Evolutionary conservation across 2,329 filamentous ascomycete species (phyloP).

Genomic region (Helotiales sp.): DNA sequence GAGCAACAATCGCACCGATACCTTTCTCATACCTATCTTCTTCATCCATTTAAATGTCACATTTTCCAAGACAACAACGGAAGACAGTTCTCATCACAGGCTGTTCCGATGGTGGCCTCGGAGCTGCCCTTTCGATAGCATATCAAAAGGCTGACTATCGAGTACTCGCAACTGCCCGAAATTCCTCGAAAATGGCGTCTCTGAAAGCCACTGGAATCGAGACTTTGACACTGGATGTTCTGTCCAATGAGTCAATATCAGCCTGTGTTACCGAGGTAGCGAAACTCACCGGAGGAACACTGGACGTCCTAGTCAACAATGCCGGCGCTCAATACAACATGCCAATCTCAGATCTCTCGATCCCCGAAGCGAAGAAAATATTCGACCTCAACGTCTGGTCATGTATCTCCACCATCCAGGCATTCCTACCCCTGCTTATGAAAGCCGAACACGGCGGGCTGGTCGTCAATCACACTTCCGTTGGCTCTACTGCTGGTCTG

Average conservation of each 20-base stretch:
- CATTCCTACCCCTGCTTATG: slow-evolving; percentile 42
- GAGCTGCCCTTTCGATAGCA: slow-evolving; percentile 47
- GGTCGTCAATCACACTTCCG: slow-evolving; percentile 52
- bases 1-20: background rate
- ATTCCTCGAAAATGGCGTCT: slow-evolving; percentile 42
- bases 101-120: slow-evolving; percentile 47
- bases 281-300: background rate
- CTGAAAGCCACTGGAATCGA: slow-evolving; percentile 45
- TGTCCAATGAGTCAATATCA: slow-evolving; percentile 44
- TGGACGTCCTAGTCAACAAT: slow-evolving; percentile 52
- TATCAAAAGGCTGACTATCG: slow-evolving; percentile 45
- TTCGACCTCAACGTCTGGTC: slow-evolving; percentile 44
- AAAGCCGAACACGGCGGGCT: slow-evolving; percentile 40
- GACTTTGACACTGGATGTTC: slow-evolving; percentile 45
- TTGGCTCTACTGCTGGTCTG: slow-evolving; percentile 28
- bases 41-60: background rate
- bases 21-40: background rate
- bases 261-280: slow-evolving; percentile 32
- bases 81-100: slow-evolving; percentile 47
- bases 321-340: slow-evolving; percentile 45
- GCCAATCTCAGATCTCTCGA: slow-evolving; percentile 42
- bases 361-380: slow-evolving; percentile 40
- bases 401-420: slow-evolving; percentile 43
- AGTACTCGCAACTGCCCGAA: slow-evolving; percentile 49
- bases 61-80: background rate